Evolutionary conservation across 139 green algal species (phyloP).

Genomic region (Picocystis salinarum): DNA sequence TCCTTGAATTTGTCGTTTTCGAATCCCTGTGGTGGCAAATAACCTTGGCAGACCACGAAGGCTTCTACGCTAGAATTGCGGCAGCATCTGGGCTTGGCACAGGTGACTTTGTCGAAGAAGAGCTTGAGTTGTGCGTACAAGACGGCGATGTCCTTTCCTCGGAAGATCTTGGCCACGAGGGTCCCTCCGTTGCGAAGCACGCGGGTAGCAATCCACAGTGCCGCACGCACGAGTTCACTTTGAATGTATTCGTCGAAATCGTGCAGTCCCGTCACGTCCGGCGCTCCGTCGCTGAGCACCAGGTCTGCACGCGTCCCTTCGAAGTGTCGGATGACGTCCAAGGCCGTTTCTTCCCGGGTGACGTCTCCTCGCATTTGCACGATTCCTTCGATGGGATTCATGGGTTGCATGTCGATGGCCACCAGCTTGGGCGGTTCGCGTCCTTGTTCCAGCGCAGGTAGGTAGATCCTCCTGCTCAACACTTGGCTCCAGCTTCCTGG

Average conservation of each 20-base stretch:
- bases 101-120: constrained; percentile 75
- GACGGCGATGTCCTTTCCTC: constrained; percentile 67
- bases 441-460: constrained; percentile 43
- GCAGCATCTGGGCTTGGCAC: constrained; percentile 82
- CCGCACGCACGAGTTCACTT: constrained; percentile 13
- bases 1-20: constrained; percentile 21
- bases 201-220: constrained; percentile 57
- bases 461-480: constrained; percentile 66
- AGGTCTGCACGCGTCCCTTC: constrained; percentile 68
- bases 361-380: constrained; percentile 60
- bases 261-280: constrained; percentile 96
- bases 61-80: constrained; percentile 79
- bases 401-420: constrained; percentile 93
- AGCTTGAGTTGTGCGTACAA: constrained; percentile 70
- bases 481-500: constrained; percentile 91
- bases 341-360: constrained; percentile 11
- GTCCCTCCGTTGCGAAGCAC: constrained; percentile 64
- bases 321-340: constrained; percentile 73
- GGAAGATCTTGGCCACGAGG: constrained; percentile 72
- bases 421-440: constrained; percentile 67
- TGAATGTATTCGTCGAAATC: constrained; percentile 96
- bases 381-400: constrained; percentile 92
- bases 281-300: constrained; percentile 89
- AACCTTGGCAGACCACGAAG: constrained; percentile 86
- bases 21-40: constrained; percentile 45